These are phyloP conservation scores for Madurella fahalii DNA, from an alignment of 2,329 filamentous ascomycete genomes.

Conservation along the genomic window DNA sequence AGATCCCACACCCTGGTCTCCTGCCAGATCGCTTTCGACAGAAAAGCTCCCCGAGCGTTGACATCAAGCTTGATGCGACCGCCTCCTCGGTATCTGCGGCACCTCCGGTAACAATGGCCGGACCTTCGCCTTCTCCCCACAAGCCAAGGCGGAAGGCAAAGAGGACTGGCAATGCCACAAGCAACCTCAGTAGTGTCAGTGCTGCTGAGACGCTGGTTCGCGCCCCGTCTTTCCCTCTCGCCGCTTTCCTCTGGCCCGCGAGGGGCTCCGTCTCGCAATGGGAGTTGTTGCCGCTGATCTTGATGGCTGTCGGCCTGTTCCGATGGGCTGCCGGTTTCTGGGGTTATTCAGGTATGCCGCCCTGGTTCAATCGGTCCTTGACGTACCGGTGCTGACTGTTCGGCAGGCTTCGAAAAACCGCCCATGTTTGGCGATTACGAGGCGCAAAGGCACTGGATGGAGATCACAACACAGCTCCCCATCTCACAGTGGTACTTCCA, in stretches of 20 bases:
- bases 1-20: slow-evolving; percentile 11
- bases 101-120: slow-evolving; percentile 44
- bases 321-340: slow-evolving; percentile 89
- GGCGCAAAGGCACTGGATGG: slow-evolving; percentile 98
- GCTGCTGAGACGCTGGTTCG: slow-evolving; percentile 46
- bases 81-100: slow-evolving; percentile 1
- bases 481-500: slow-evolving; percentile 97
- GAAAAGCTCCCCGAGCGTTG: slow-evolving; percentile 1
- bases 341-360: slow-evolving; percentile 77
- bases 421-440: slow-evolving; percentile 98
- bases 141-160: slow-evolving; percentile 57
- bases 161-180: slow-evolving; percentile 42
- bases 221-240: slow-evolving; percentile 78
- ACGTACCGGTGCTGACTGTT: background rate
- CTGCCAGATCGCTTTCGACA: slow-evolving; percentile 19
- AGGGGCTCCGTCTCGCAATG: slow-evolving; percentile 83
- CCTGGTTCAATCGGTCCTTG: background rate
- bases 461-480: slow-evolving; percentile 83
- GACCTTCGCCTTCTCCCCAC: slow-evolving; percentile 49
- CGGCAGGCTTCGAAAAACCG: slow-evolving; percentile 67
- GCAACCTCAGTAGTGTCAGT: slow-evolving; percentile 18
- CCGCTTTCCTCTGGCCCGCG: slow-evolving; percentile 91
- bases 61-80: slow-evolving; percentile 23
- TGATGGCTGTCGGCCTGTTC: slow-evolving; percentile 89
- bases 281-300: slow-evolving; percentile 79